These are phyloP conservation scores for Rhizophagus sp. DNA, from an alignment of 192 early-diverging fungal species.

Conservation along the genomic window DNA sequence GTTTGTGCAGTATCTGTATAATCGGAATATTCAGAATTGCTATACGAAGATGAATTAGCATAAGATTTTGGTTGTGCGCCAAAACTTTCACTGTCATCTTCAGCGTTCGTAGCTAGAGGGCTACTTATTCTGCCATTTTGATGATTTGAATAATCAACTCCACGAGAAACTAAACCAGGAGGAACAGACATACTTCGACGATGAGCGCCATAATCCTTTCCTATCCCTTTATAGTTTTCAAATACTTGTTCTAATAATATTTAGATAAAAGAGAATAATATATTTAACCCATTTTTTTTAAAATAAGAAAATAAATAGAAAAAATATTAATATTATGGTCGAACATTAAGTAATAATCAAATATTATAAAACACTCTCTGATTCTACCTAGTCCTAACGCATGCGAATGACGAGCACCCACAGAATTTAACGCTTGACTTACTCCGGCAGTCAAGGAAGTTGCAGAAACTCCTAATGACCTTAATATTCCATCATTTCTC, in stretches of 20 bases:
- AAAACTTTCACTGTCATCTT: constrained; percentile 32
- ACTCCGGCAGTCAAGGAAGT: constrained; percentile 30
- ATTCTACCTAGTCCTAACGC: constrained; percentile 38
- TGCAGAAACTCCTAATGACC: constrained; percentile 16
- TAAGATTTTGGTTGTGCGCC: constrained; percentile 27
- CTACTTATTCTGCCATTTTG: constrained; percentile 22
- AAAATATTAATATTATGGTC: too few relatives aligned
- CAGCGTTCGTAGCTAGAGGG: constrained; percentile 26
- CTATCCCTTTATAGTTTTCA: constrained; percentile 9
- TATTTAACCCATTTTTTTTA: not conserved
- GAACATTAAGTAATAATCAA: not conserved
- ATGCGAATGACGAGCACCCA: constrained; percentile 44
- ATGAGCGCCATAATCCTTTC: constrained; percentile 19
- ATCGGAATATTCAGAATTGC: constrained; percentile 26
- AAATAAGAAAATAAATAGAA: too few relatives aligned
- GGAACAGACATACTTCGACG: constrained; percentile 23
- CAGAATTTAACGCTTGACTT: constrained; percentile 32
- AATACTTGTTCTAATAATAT: constrained; percentile 23
- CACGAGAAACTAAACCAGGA: not conserved
- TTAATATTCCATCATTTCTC: constrained; percentile 32
- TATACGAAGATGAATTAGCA: constrained; percentile 33
- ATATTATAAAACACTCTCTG: not conserved
- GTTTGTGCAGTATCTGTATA: not conserved
- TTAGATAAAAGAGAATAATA: not conserved
- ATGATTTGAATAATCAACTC: not conserved